These are phyloP conservation scores for Secale cereale DNA, from an alignment of 176 grass and related monocot genomes.

Conservation along the genomic window DNA sequence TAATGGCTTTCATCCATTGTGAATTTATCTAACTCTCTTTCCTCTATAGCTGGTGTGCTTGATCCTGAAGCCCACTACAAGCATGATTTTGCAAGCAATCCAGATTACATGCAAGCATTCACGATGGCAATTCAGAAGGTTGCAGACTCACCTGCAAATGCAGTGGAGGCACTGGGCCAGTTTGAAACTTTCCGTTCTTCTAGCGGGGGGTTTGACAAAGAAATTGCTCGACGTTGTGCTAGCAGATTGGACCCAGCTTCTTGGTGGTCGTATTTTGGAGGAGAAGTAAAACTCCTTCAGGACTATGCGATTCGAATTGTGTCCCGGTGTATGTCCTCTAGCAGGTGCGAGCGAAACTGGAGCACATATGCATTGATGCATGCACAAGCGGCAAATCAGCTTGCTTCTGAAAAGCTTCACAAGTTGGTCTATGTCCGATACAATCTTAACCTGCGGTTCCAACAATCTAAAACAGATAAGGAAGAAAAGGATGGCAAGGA, in stretches of 20 bases:
- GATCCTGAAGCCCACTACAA: constrained; percentile 8
- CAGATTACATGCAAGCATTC: not conserved
- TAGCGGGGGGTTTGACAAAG: not conserved
- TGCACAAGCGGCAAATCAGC: not conserved
- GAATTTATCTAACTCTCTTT: not conserved
- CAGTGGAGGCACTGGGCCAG: not conserved
- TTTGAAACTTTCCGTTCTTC: not conserved
- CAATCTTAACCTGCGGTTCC: not conserved
- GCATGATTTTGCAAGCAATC: not conserved
- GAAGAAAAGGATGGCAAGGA: not conserved
- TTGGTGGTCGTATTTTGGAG: not conserved
- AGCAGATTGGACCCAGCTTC: not conserved
- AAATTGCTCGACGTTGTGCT: not conserved
- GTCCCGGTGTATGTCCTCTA: constrained; percentile 18
- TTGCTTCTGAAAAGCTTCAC: constrained; percentile 1
- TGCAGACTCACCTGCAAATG: constrained; percentile 18
- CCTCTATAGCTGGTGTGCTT: constrained; percentile 9
- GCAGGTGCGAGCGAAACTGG: constrained; percentile 21
- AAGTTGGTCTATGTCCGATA: constrained; percentile 25
- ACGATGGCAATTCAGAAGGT: constrained; percentile 15
- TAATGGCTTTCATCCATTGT: not conserved
- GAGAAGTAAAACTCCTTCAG: constrained; percentile 1
- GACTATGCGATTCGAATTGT: not conserved
- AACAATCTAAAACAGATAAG: not conserved
- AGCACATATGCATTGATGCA: constrained; percentile 12